phyloP scores from a whole-genome alignment of 2,329 filamentous ascomycete species.

The Ascochyta viciae-villosae region DNA sequence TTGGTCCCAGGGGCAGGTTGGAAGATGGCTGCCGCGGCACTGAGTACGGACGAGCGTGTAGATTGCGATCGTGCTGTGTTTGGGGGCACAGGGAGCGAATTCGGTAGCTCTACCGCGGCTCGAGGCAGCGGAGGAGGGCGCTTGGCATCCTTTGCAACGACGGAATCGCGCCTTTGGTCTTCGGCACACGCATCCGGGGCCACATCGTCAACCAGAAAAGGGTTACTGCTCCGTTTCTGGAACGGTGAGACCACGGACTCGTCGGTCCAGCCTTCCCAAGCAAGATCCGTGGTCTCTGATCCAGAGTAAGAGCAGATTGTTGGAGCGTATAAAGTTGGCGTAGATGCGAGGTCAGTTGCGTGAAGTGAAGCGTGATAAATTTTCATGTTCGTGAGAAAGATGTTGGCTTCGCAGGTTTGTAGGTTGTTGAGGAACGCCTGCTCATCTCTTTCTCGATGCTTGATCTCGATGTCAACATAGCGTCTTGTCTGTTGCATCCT shows the following conservation, averaged over 20 bases:
- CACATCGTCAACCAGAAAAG: conserved; percentile 24
- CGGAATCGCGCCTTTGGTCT: background rate
- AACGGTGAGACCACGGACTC: conserved; percentile 33
- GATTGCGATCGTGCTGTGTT: conserved; percentile 23
- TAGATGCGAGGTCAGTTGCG: conserved; percentile 21
- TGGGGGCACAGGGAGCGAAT: conserved; percentile 18
- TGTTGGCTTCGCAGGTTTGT: conserved; percentile 41
- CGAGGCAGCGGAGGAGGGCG: conserved; percentile 12
- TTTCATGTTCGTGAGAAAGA: conserved; percentile 33
- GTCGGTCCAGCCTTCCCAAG: conserved; percentile 44
- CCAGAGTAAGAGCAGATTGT: conserved; percentile 25
- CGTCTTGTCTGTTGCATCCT: conserved; percentile 38
- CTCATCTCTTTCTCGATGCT: conserved; percentile 41
- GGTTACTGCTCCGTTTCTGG: conserved; percentile 20
- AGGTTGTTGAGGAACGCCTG: conserved; percentile 40
- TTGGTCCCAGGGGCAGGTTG: conserved; percentile 17
- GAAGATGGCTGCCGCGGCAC: conserved; percentile 35
- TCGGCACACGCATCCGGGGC: conserved; percentile 28
- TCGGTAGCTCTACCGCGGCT: background rate
- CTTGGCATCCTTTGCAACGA: background rate
- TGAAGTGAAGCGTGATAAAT: conserved; percentile 21
- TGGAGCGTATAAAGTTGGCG: conserved; percentile 19
- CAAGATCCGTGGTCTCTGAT: conserved; percentile 30
- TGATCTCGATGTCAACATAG: conserved; percentile 41
- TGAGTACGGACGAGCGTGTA: conserved; percentile 20